Percentiles rank a stretch among this genome's conserved stretches.
These are phyloP conservation scores for Lentinula sp. DNA, from an alignment of 768 basidiomycete genomes.

Conservation along the genomic window DNA sequence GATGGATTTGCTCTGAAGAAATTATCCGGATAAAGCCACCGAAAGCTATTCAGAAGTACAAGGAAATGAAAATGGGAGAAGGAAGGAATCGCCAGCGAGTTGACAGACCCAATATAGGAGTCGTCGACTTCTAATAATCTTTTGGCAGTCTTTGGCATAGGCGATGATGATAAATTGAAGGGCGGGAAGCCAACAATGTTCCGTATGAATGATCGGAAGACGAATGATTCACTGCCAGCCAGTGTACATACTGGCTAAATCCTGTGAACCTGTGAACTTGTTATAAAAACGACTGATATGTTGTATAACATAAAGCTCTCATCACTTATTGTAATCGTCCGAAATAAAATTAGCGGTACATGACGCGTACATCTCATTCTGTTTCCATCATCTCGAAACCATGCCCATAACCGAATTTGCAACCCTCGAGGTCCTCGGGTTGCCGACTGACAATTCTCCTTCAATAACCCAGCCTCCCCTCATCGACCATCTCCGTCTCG, in stretches of 20 bases:
- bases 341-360: too few relatives aligned
- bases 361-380: too few relatives aligned
- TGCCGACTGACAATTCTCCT: slow-evolving; percentile 16
- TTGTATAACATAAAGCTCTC: too few relatives aligned
- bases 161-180: background rate
- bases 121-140: background rate
- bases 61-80: slow-evolving; percentile 9
- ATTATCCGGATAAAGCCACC: background rate
- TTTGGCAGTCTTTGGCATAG: background rate
- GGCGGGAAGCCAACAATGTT: background rate
- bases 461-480: slow-evolving; percentile 16
- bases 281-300: too few relatives aligned
- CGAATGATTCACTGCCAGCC: too few relatives aligned
- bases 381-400: background rate
- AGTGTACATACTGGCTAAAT: too few relatives aligned
- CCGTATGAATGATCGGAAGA: background rate
- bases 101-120: background rate
- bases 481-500: slow-evolving; percentile 20
- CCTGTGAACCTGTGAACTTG: too few relatives aligned
- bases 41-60: slow-evolving; percentile 12
- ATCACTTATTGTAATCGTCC: too few relatives aligned
- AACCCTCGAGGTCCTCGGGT: slow-evolving; percentile 25
- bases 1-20: background rate
- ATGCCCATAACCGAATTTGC: slow-evolving; percentile 43
- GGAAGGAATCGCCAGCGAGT: background rate